Base-by-base conservation (phyloP, 257 asterid genomes). In the Gynochthodes officinalis region DNA sequence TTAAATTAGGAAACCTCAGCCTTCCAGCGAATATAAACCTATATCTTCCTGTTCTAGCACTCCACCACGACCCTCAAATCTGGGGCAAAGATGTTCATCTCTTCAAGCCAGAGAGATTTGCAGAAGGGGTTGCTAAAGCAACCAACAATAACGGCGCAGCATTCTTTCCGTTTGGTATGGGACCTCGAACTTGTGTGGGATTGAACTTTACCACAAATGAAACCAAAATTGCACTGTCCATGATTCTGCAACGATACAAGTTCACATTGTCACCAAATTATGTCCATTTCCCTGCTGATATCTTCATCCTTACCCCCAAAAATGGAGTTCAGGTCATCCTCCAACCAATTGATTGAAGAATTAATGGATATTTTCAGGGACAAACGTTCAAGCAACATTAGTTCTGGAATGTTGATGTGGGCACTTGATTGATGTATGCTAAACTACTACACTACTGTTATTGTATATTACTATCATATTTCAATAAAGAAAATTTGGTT, bases 151-250 rank as follows among this genome's bases (percentile, higher is more conserved):
- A 82, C 59, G 69, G 87, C 0, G 85, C 46, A 3, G 89, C 92
- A 4, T 85, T 81, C 64, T 28, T 81, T 73, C 94, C 94, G n/a
- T 89, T 89, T 33, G 92, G 96, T 32, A 82, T 75, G 27, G 92
- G 95, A 48, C 90, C 90, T 55, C 79, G 96, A 79, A 83, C 88
- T 59, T 89, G 96, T 61, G 79, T 89, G 13, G 96, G 96, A 1
- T 44, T 85, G 35, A 85, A 77, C 42, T 89, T 89, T 50, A 89
- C 95, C 0, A 84, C 76, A 40, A 69, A 61, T 4, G 90, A 89
- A 79, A 85, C 88, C 2, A 89, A 88, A 60, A 72, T 86, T 46
- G 84, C 78, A 0, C 81, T 89, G 19, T 80, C 88, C 0, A 89
- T 89, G 90, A 85, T 88, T 71, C 81, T 89, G 63, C 92, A 85